phyloP scores from a whole-genome alignment of 2,329 filamentous ascomycete species.

The Fusarium avenaceum region DNA sequence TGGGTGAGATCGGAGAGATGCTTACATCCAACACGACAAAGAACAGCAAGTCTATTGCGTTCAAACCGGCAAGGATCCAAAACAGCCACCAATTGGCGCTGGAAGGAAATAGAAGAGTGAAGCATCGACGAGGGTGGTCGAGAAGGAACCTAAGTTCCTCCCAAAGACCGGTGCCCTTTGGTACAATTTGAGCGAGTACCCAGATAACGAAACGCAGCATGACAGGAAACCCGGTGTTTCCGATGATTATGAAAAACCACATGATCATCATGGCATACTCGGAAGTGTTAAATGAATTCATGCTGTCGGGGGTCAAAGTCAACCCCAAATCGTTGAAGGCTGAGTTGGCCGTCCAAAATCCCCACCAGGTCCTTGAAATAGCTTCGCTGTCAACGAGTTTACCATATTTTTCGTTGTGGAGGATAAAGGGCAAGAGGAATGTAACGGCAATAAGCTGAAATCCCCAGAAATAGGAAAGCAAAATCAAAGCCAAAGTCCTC shows the following conservation, averaged over 20 bases:
- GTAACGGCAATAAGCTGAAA: slow-evolving; percentile 84
- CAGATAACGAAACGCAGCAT: slow-evolving; percentile 96
- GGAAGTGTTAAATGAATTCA: slow-evolving; percentile 87
- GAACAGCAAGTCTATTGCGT: slow-evolving; percentile 87
- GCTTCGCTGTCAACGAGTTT: slow-evolving; percentile 72
- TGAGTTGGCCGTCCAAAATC: slow-evolving; percentile 87
- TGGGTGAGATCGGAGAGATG: slow-evolving; percentile 34
- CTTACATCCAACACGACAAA: slow-evolving; percentile 92
- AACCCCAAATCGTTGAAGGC: slow-evolving; percentile 97
- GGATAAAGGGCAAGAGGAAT: slow-evolving; percentile 85
- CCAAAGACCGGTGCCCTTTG: slow-evolving; percentile 78
- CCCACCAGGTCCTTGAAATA: slow-evolving; percentile 86
- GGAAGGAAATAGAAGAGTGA: slow-evolving; percentile 92
- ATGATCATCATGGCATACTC: slow-evolving; percentile 81
- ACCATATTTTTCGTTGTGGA: slow-evolving; percentile 72
- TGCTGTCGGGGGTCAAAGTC: slow-evolving; percentile 91
- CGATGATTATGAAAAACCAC: slow-evolving; percentile 90
- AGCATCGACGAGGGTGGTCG: slow-evolving; percentile 95
- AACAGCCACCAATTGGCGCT: slow-evolving; percentile 97
- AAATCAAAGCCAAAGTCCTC: slow-evolving; percentile 84
- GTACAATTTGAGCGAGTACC: slow-evolving; percentile 76
- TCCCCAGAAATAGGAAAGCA: slow-evolving; percentile 84
- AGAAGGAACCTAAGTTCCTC: slow-evolving; percentile 92
- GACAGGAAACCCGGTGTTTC: slow-evolving; percentile 95
- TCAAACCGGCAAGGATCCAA: slow-evolving; percentile 83